Conservation (phyloP, 768 basidiomycete genomes). For the Naganishia vishniacii region DNA sequence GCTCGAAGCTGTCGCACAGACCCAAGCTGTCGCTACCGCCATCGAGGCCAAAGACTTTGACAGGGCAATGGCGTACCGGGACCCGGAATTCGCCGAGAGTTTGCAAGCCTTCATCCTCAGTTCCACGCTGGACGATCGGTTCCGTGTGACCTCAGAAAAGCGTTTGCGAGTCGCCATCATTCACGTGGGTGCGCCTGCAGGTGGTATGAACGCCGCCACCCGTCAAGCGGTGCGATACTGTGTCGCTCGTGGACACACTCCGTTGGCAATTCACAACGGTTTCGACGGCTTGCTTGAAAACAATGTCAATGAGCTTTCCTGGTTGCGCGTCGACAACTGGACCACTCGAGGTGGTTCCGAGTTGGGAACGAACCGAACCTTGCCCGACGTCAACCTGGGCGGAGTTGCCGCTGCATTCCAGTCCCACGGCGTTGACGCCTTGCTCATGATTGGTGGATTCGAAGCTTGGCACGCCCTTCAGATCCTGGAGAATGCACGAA, state of each 20-base stretch:
- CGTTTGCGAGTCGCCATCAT: conserved; percentile 52
- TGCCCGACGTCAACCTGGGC: conserved; percentile 81
- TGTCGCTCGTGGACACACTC: conserved; percentile 80
- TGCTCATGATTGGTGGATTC: conserved; percentile 91
- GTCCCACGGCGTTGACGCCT: conserved; percentile 66
- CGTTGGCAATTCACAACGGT: conserved; percentile 90
- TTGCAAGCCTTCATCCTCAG: conserved; percentile 77
- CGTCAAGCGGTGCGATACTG: conserved; percentile 92
- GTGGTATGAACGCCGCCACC: conserved; percentile 98
- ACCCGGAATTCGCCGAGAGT: conserved; percentile 83
- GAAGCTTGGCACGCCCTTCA: conserved; percentile 80
- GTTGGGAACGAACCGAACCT: conserved; percentile 86
- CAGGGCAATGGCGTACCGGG: conserved; percentile 79
- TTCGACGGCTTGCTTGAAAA: conserved; percentile 92
- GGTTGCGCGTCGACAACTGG: conserved; percentile 97
- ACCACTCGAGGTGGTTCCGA: conserved; percentile 93
- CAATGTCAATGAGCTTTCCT: conserved; percentile 74
- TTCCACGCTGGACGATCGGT: conserved; percentile 59
- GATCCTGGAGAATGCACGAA: conserved; percentile 71
- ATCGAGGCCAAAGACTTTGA: conserved; percentile 77
- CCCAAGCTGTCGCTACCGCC: conserved; percentile 74
- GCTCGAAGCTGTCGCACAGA: conserved; percentile 91
- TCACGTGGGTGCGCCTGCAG: conserved; percentile 86
- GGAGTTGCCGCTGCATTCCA: conserved; percentile 87
- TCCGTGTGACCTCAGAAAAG: conserved; percentile 54